Base-by-base conservation (phyloP, 2,329 filamentous ascomycete genomes). In the Nemania sp. region DNA sequence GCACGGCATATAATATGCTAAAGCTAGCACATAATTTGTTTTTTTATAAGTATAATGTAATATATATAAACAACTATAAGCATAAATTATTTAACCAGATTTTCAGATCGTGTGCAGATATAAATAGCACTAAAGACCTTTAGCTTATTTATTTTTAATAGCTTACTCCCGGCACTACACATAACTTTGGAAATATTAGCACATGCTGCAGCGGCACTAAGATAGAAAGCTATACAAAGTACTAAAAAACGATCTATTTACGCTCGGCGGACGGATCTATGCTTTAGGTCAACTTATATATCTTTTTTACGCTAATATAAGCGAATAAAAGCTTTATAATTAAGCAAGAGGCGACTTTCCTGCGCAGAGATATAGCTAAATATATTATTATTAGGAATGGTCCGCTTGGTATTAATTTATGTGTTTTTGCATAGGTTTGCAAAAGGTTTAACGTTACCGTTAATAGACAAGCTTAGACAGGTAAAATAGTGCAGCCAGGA, bases 1-100 rank as follows among this genome's bases (percentile, higher is more conserved):
- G 72, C 45, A 74, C 72, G 0, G 65, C 70, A 5, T 74, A 74
- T 62, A 74, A 74, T 51, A 50, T 71, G 63, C 67, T 74, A 58
- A 74, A 74, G 65, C 62, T 74, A 46, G 72, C 67, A 2, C 65
- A 71, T 3, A 73, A 74, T 45, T 63, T 74, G 9, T 74, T 74
- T 55, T 5, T 73, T 32, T 71, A 74, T 51, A 67, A 74, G 35
- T 70, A 73, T 50, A 67, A 73, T 29, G 71, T 71, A 2, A 66
- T 68, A 2, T 74, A 73, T 63, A 74, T 74, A 72, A 72, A 74
- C 59, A 66, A 67, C 60, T 74, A 74, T 55, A 72, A 74, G 63
- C 70, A 71, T n/a, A 71, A 72, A 9, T 51, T 74, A 17, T 74
- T 73, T 59, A 74, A 74, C 61, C 72, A 72, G 67, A 74, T 74